These are phyloP conservation scores for Pachysandra terminalis DNA, from an alignment of 164 flowering plant species.

Conservation along the genomic window DNA sequence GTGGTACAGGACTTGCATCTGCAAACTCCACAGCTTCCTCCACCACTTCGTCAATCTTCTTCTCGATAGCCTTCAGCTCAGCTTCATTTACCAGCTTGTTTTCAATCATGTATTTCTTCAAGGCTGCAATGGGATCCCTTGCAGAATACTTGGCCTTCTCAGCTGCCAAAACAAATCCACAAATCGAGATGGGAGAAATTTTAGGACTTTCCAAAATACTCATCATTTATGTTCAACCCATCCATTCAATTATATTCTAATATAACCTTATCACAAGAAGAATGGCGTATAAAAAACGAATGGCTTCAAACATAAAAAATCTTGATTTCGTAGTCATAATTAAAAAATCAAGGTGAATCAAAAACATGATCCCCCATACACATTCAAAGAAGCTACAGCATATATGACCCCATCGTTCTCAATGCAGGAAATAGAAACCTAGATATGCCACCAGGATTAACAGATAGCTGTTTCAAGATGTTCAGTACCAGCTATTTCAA, in stretches of 20 bases:
- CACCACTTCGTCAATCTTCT: conserved; percentile 75
- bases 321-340: not conserved
- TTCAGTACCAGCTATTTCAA: too few relatives aligned
- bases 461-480: too few relatives aligned
- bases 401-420: not conserved
- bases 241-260: not conserved
- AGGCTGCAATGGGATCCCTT: conserved; percentile 78
- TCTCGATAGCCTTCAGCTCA: conserved; percentile 79
- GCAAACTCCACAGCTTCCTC: conserved; percentile 96
- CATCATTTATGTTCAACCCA: not conserved
- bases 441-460: not conserved
- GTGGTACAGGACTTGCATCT: conserved; percentile 74
- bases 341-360: too few relatives aligned
- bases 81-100: conserved; percentile 66
- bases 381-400: not conserved
- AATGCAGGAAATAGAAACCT: not conserved
- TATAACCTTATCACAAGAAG: not conserved
- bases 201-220: not conserved
- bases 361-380: not conserved
- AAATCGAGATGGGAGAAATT: not conserved
- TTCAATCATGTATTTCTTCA: conserved; percentile 80
- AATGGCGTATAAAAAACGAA: not conserved
- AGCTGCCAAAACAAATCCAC: conserved; percentile 42
- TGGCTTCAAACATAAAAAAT: not conserved
- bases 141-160: conserved; percentile 87